phyloP scores from a whole-genome alignment of 179 eudicot species.

The Beta macrorhiza region DNA sequence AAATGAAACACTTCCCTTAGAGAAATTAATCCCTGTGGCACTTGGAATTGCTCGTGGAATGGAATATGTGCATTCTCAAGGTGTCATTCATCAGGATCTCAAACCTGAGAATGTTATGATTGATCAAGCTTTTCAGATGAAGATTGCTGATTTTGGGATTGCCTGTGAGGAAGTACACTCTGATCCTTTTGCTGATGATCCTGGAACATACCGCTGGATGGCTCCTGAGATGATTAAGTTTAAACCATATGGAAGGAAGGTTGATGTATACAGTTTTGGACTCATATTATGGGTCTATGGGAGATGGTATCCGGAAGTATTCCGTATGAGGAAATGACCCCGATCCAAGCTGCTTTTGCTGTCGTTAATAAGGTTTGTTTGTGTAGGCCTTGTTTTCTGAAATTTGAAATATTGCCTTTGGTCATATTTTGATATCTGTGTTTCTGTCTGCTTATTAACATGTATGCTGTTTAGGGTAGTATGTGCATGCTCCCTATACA shows the following conservation, averaged over 20 bases:
- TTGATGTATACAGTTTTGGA: conserved; percentile 84
- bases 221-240: conserved; percentile 90
- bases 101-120: conserved; percentile 83
- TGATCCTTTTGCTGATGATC: conserved; percentile 72
- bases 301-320: conserved; percentile 77
- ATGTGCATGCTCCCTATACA: not conserved
- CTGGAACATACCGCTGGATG: conserved; percentile 96
- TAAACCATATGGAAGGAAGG: conserved; percentile 68
- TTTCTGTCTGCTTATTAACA: conserved; percentile 4
- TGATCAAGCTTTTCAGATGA: conserved; percentile 57
- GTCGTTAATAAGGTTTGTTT: conserved; percentile 70
- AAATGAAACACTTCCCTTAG: conserved; percentile 50
- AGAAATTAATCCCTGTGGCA: conserved; percentile 51
- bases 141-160: conserved; percentile 85
- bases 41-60: conserved; percentile 80
- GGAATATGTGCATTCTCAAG: conserved; percentile 81
- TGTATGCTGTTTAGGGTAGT: not conserved
- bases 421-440: not conserved
- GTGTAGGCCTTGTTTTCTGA: not conserved
- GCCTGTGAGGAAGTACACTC: conserved; percentile 73
- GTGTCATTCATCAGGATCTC: conserved; percentile 81
- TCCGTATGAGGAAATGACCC: conserved; percentile 81
- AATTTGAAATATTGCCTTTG: not conserved
- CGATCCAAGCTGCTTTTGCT: conserved; percentile 85
- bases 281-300: conserved; percentile 80